Evolutionary conservation across 352 stramenopile species (phyloP), one percentile per base, ranked within the genome.

Genomic region (Aphanomyces stellatus): DNA sequence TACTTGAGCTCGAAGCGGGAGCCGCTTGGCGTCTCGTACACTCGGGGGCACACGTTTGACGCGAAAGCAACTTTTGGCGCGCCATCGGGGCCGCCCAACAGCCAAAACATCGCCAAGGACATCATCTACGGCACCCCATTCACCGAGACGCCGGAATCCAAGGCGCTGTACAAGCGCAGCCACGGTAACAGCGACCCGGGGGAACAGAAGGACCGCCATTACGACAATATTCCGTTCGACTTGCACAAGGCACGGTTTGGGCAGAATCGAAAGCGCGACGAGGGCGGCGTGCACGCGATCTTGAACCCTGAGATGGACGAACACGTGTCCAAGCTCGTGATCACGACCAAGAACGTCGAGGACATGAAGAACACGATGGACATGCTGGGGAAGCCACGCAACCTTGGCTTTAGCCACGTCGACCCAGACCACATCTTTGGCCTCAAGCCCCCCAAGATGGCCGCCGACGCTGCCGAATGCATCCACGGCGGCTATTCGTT

Each of bases 131-230:
- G 79, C 4, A 81, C 71, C 22, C 89, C 72, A 4, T 70, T 68
- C 13, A 41, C 88, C 43, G 91, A 91, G 71, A 88, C 65, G 46
- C 66, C 78, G 48, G 72, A 91, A 35, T 71, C 81, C 35, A 74
- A 88, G 57, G 80, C 79, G 22, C 72, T 81, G 11, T 96, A 95
- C 79, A 88, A 82, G 56, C 72, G 80, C 56, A 93, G 77, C 30
- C 85, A 96, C 56, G 80, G 87, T 2, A 85, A 78, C 2, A 81
- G 89, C 40, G 79, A 79, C 1, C 87, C 89, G 4, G 89, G 89
- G 0, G 84, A 96, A 59, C 90, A 96, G 69, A 90, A 88, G 66
- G 85, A 86, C 62, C 81, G 88, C 22, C 78, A 90, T 64, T 96
- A 96, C 70, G 67, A 79, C 74, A 84, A 22, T 57, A 72, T 51